Evolutionary conservation across 305 asterid species (phyloP), one percentile per base, ranked within the genome.

Genomic region (Fraxinus sp.): DNA sequence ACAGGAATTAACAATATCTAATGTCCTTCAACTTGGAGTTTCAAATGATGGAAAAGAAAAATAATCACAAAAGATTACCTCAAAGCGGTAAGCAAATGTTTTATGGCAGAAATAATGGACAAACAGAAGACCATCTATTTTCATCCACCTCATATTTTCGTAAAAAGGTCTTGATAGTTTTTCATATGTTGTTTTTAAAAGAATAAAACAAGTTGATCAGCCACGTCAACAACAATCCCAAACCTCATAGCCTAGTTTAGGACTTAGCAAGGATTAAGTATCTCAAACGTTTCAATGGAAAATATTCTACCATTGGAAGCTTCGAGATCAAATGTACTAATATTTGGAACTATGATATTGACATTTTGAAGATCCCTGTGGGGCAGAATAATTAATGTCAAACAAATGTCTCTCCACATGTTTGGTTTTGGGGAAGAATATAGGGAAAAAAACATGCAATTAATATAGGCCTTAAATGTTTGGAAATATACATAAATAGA

Each of bases 101-200:
- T 93, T 95, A 82, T 93, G 97, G 87, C 98, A 93, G 86, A 95
- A 95, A 86, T 93, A 57, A 62, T 93, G 97, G 62, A 93, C 87
- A 78, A 93, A 95, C 28, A 95, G 90, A 87, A 90, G 93, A 78
- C 92, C 75, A 37, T 92, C 97, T 72, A 90, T 77, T 74, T 92
- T 93, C 97, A 93, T 91, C 98, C 98, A 92, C 84, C 77, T 84
- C 73, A 92, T 68, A 95, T 88, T 92, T 93, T 95, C 88, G 89
- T 89, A 24, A 95, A 95, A 83, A 95, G 98, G 74, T 86, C 88
- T 74, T 83, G 85, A 77, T 95, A 92, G 90, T 93, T 93, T 85
- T 95, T 93, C 98, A 93, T 95, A 84, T 95, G 98, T 97, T 95
- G 89, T 85, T 82, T 49, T 64, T 24, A 77, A 79, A 77, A 78